Evolutionary conservation across 495 filamentous ascomycete genomes (phyloP).

Genomic region (Tuber indicum): DNA sequence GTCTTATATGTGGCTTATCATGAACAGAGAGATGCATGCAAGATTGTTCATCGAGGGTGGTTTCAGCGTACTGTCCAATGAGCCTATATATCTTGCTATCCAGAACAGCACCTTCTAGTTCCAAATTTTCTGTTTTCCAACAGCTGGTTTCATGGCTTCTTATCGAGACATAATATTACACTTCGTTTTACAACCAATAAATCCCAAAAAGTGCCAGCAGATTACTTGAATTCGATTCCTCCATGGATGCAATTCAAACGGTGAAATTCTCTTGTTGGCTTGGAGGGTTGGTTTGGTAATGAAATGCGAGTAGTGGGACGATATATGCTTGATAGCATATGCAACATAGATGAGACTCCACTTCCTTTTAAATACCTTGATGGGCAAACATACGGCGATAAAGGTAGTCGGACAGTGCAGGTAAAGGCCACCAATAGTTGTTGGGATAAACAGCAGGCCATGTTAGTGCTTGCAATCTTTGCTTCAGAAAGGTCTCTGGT

Average conservation of each 20-base stretch:
- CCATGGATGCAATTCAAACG: background rate
- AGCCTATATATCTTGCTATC: too few relatives aligned
- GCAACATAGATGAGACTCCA: background rate
- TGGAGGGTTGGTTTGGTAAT: too few relatives aligned
- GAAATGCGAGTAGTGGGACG: background rate
- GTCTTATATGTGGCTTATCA: too few relatives aligned
- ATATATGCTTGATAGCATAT: background rate
- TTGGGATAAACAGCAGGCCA: background rate
- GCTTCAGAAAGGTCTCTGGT: background rate
- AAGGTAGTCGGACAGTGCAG: background rate
- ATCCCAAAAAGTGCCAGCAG: background rate
- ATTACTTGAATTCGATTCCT: background rate
- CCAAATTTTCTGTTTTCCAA: too few relatives aligned
- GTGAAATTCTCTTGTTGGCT: background rate
- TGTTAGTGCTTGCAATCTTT: background rate
- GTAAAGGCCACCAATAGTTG: background rate
- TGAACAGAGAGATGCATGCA: too few relatives aligned
- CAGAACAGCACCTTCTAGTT: too few relatives aligned
- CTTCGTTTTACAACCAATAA: background rate
- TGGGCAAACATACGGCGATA: background rate
- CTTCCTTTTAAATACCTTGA: too few relatives aligned
- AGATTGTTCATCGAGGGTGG: too few relatives aligned
- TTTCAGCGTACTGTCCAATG: too few relatives aligned
- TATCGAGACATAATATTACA: background rate
- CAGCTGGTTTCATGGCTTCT: background rate